A percentile compares a stretch with the other conserved stretches of the same genome.
Conservation (phyloP, 1,139 yeast genomes). For the Yamadazyma membranifaciens region DNA sequence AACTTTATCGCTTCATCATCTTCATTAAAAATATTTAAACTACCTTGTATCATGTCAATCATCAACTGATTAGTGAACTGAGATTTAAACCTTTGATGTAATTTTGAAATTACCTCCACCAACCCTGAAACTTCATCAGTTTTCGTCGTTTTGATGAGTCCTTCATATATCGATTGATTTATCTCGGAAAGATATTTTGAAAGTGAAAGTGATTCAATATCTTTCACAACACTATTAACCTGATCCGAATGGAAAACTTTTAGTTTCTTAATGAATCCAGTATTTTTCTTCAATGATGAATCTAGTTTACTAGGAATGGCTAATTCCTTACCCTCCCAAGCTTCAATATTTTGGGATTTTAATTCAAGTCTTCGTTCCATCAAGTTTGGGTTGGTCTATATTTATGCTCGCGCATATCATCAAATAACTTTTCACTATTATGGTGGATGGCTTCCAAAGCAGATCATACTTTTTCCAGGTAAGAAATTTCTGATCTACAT, state of each 20-base stretch:
- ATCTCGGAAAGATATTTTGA: conserved; percentile 79
- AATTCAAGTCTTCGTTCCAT: not conserved
- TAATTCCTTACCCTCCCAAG: conserved; percentile 52
- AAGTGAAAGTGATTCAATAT: conserved; percentile 60
- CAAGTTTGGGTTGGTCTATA: no score
- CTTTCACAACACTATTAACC: conserved; percentile 48
- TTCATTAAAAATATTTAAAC: conserved; percentile 34
- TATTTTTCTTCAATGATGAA: conserved; percentile 78
- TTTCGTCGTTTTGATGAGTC: conserved; percentile 53
- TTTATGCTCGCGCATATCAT: no score
- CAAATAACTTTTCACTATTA: no score
- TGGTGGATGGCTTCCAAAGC: no score
- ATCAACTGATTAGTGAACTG: conserved; percentile 55
- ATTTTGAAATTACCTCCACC: conserved; percentile 63
- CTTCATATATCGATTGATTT: conserved; percentile 61
- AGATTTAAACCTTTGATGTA: conserved; percentile 71
- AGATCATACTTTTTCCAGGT: no score
- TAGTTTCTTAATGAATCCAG: conserved; percentile 74
- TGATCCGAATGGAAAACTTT: conserved; percentile 50
- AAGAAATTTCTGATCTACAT: no score
- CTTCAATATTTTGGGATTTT: conserved; percentile 33
- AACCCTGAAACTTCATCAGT: conserved; percentile 63
- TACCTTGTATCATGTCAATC: conserved; percentile 43
- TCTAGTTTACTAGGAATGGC: conserved; percentile 48
- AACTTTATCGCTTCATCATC: conserved; percentile 42